Evolutionary conservation across 202 grass and related monocot species (phyloP), one percentile per base, ranked within the genome.

Genomic region (Carex arenaria): DNA sequence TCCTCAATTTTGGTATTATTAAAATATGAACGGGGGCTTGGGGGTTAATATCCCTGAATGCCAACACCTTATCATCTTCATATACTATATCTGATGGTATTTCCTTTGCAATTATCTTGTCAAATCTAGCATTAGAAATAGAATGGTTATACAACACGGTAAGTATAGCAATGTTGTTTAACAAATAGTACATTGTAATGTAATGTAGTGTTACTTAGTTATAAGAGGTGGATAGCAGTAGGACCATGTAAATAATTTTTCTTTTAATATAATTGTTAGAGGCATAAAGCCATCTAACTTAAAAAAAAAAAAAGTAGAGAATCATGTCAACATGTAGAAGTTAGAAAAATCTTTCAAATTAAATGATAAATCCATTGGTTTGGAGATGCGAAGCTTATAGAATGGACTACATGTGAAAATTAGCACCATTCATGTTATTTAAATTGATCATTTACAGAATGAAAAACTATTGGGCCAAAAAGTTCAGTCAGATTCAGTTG

Each of bases 91-190:
- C 87, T 47, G 90, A 91, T 78, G 89, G 89, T 80, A 95, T 95
- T 84, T 95, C 90, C 86, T 90, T 98, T 64, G 95, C 82, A 74
- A 98, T 95, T 52, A 98, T 98, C 89, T 98, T 95, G 89, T 98
- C 95, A 82, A 93, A 98, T 90, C 89, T 98, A 79, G 40, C 20
- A 78, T 6, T 86, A 79, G 8, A 34, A 67, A 85, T n/a, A 66
- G 0, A 81, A 64, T 49, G 43, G 19, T 81, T 9, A 66, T 81
- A 47, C 62, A 45, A 67, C 15, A 64, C 11, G 15, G 61, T 51
- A 61, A 55, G 17, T 19, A 42, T 60, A 38, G 8, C 36, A 5
- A 38, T 38, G 36, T 38, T 38, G 36, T 38, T 5, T 38, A 38
- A 38, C 1, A 38, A 38, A 38, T 38, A 38, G 36, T 38, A 38